Base-by-base conservation (phyloP, 306 rosid species). In the Medicago arabica region DNA sequence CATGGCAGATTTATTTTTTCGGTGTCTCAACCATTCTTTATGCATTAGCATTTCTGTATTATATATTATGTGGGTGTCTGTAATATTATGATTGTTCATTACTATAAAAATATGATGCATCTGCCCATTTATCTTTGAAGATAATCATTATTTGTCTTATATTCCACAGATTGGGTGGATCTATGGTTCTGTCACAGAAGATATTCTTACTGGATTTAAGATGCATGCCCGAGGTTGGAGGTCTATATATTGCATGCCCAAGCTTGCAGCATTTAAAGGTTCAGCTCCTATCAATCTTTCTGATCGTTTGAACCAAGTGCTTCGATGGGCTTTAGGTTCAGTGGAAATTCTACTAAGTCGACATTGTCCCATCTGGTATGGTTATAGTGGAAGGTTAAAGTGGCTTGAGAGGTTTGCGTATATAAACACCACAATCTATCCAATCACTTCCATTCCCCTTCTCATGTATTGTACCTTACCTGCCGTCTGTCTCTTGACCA, bases 221-320 rank as follows among this genome's bases (percentile, higher is more conserved):
- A 95, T 95, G 99, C 99, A 95, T 64, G 93, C 98, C 51, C 97
- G 97, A 0, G 98, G 98, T 18, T 95, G 98, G 98, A 83, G 98
- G 72, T 95, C 98, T 2, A 85, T 95, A 72, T 95, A 95, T 80
- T 92, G 98, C 88, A 95, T 90, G 81, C 98, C 98, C 1, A 80
- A 92, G 85, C 98, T 75, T 7, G 77, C 98, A 1, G 98, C 98
- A 54, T 95, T 95, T 81, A 95, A 95, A 83, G 99, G 99, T 66
- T 95, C 99, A 60, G 99, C 97, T 75, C 99, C 99, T 46, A 92
- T 95, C 78, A 95, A 95, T 87, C 97, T 95, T 79, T 95, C 98
- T 0, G 98, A 95, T 86, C 98, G 98, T 79, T 85, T 95, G 75
- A 92, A 95, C 86, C 98, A 95, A 90, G 97, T 92, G 84, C 96